Conservation (phyloP, 345 rosid species). For the Populus nigra region DNA sequence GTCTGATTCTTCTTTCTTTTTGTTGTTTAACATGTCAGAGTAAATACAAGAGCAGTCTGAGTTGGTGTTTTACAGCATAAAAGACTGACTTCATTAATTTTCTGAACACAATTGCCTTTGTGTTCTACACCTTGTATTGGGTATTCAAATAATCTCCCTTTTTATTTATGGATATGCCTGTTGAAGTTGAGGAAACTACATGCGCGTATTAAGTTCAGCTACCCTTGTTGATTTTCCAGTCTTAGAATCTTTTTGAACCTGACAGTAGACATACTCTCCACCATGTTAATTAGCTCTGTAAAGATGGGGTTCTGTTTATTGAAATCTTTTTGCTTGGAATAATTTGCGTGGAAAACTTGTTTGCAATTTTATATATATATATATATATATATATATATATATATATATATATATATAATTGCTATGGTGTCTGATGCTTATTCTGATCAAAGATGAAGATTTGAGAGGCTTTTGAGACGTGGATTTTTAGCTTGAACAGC, state of each 20-base stretch:
- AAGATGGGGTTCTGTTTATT: conserved; percentile 6
- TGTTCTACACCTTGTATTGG: not conserved
- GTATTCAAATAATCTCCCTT: not conserved
- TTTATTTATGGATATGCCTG: not conserved
- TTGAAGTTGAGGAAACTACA: not conserved
- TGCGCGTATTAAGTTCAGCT: not conserved
- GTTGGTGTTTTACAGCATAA: not conserved
- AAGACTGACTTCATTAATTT: not conserved
- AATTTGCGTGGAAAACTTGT: not conserved
- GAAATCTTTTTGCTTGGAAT: not conserved
- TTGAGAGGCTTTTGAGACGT: not conserved
- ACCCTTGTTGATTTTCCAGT: not conserved
- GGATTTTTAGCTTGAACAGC: not conserved
- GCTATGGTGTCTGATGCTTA: not conserved
- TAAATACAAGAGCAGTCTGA: not conserved
- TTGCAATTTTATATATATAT: not conserved
- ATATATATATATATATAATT: not conserved
- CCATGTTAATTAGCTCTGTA: not conserved
- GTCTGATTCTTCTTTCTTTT: not conserved
- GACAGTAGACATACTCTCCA: not conserved
- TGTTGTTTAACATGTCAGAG: not conserved
- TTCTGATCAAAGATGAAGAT: not conserved
- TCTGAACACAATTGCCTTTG: not conserved
- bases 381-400: too few species aligned
- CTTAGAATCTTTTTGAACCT: not conserved